Evolutionary conservation across 805 yeast species (phyloP).

Genomic region (Candida hungchunana): DNA sequence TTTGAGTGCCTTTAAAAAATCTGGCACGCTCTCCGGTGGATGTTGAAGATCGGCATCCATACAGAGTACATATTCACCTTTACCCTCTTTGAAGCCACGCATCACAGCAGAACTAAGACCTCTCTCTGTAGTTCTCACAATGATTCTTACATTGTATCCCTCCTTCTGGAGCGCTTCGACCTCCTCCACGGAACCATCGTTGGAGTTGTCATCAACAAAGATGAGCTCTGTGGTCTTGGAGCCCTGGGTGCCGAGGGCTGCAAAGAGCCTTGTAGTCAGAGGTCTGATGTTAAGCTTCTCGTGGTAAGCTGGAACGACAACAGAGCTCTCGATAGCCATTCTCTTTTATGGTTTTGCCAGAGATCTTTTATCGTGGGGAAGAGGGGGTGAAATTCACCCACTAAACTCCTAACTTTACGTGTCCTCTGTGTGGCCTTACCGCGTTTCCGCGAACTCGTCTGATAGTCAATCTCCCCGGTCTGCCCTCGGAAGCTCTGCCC

Average conservation of each 20-base stretch:
- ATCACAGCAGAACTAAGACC: slow-evolving; percentile 48
- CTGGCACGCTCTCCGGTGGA: slow-evolving; percentile 49
- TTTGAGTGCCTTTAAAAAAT: slow-evolving; percentile 36
- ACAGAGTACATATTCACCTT: slow-evolving; percentile 44
- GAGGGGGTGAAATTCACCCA: too few species aligned
- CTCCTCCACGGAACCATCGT: slow-evolving; percentile 50
- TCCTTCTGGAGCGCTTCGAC: slow-evolving; percentile 40
- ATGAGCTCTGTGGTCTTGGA: slow-evolving; percentile 42
- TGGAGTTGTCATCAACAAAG: slow-evolving; percentile 48
- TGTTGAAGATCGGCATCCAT: slow-evolving; percentile 54
- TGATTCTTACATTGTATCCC: slow-evolving; percentile 45
- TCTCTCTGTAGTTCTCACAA: slow-evolving; percentile 47
- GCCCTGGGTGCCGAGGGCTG: slow-evolving; percentile 40
- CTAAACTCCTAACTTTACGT: too few species aligned
- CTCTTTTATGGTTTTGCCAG: background rate
- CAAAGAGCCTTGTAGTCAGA: slow-evolving; percentile 43
- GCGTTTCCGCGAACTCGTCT: background rate
- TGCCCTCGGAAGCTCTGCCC: background rate
- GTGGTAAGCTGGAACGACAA: slow-evolving; percentile 49
- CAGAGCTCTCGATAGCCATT: slow-evolving; percentile 33
- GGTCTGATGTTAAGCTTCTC: slow-evolving; percentile 47
- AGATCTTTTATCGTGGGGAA: too few species aligned
- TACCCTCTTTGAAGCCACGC: slow-evolving; percentile 42
- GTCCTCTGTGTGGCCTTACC: background rate
- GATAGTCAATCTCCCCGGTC: too few species aligned